phyloP scores from a whole-genome alignment of 2,329 filamentous ascomycete species.

The Botrytis porri region DNA sequence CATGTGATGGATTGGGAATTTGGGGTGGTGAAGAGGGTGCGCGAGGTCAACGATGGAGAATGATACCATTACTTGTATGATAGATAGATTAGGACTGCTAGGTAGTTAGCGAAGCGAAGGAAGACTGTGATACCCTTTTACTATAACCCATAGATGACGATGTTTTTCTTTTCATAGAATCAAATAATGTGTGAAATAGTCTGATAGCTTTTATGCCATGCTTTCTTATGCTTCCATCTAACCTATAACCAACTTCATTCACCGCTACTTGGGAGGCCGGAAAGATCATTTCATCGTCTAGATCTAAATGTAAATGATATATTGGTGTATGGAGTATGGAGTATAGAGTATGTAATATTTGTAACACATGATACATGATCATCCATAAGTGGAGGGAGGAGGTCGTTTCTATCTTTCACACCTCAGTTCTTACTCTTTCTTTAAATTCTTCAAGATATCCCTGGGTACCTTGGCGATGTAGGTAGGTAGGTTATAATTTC shows the following conservation, averaged over 20 bases:
- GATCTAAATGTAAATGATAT: neutral
- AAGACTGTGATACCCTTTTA: conserved; percentile 21
- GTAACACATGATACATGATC: neutral
- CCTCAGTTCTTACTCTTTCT: too few relatives aligned
- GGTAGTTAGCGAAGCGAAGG: neutral
- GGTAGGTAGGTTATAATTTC: too few relatives aligned
- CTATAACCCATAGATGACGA: neutral
- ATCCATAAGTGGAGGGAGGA: neutral
- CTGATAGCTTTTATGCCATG: neutral
- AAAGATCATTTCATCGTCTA: neutral
- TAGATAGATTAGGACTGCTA: conserved; percentile 14
- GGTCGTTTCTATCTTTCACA: neutral
- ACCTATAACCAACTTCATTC: neutral
- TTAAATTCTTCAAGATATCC: neutral
- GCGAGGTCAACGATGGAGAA: conserved; percentile 7
- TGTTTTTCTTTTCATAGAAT: neutral
- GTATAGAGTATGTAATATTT: neutral
- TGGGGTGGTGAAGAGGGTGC: neutral
- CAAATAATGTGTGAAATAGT: neutral
- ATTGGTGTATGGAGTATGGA: neutral
- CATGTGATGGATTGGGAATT: neutral
- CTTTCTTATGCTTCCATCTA: neutral
- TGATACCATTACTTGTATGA: conserved; percentile 23
- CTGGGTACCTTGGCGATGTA: neutral
- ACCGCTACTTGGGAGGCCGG: neutral